These are phyloP conservation scores for Omphalotus guepiniiformis DNA, from an alignment of 768 basidiomycete species.

Conservation along the genomic window DNA sequence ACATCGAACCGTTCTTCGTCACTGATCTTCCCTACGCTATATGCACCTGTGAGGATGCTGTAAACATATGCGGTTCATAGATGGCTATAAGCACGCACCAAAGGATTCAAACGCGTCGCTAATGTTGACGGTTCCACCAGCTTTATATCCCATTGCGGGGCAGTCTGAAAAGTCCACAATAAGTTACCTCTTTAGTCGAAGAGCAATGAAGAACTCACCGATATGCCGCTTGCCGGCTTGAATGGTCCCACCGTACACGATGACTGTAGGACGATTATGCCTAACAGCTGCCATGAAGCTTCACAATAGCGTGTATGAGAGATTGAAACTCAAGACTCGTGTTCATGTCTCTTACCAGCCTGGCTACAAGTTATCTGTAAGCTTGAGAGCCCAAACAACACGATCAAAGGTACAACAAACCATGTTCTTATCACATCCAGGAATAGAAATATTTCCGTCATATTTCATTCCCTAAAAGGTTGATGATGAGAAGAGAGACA, in stretches of 20 bases:
- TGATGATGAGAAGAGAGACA: constrained; percentile 1
- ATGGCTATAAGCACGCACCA: constrained; percentile 53
- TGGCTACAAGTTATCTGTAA: not conserved
- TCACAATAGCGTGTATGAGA: constrained; percentile 42
- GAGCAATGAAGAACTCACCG: constrained; percentile 38
- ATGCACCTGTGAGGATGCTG: constrained; percentile 52
- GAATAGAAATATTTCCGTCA: constrained; percentile 82
- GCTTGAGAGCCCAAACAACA: not conserved
- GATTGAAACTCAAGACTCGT: not conserved
- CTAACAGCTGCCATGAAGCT: constrained; percentile 83
- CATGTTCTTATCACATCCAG: constrained; percentile 94
- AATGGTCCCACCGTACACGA: constrained; percentile 86
- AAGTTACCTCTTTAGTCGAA: constrained; percentile 29
- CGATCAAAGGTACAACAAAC: not conserved
- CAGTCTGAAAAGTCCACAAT: constrained; percentile 47
- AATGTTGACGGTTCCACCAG: constrained; percentile 82
- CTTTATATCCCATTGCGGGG: constrained; percentile 68
- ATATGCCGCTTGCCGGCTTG: constrained; percentile 69
- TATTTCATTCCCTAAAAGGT: constrained; percentile 72
- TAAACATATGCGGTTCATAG: not conserved
- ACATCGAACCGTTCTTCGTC: constrained; percentile 84
- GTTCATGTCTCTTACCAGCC: not conserved
- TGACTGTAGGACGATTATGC: constrained; percentile 84
- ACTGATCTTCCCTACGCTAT: constrained; percentile 66
- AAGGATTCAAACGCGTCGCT: constrained; percentile 84